Percentiles rank a stretch among this genome's conserved stretches.
Evolutionary conservation across 352 stramenopile genomes (phyloP).

Genomic region (Pseudoperonospora humuli): DNA sequence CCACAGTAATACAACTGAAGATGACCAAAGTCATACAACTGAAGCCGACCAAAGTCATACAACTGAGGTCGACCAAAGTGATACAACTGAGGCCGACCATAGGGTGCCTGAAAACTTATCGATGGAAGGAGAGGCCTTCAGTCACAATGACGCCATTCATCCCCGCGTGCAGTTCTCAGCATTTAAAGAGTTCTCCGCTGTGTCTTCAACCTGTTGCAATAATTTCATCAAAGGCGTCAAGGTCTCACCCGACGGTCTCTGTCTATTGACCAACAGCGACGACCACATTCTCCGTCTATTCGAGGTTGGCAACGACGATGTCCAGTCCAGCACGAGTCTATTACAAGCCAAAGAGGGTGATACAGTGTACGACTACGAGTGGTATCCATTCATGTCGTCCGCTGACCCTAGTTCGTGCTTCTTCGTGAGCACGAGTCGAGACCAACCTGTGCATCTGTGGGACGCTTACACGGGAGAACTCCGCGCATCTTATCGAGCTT

Average conservation of each 20-base stretch:
- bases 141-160: slow-evolving; percentile 10
- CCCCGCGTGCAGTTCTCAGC: slow-evolving; percentile 17
- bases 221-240: slow-evolving; percentile 77
- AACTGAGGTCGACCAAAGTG: no score
- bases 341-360: slow-evolving; percentile 69
- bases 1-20: no score
- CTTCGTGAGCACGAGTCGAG: slow-evolving; percentile 79
- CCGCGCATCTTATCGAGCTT: slow-evolving; percentile 73
- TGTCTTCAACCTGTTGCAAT: slow-evolving; percentile 20
- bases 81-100: no score
- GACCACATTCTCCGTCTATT: slow-evolving; percentile 78
- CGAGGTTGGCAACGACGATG: slow-evolving; percentile 30
- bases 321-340: slow-evolving; percentile 13
- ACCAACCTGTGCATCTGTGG: slow-evolving; percentile 89
- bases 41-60: no score
- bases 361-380: slow-evolving; percentile 81
- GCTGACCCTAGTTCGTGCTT: slow-evolving; percentile 65
- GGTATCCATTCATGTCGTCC: slow-evolving; percentile 86
- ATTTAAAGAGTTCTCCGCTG: slow-evolving; percentile 23
- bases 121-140: no score
- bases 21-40: no score
- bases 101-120: no score
- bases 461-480: slow-evolving; percentile 83
- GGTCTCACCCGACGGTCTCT: slow-evolving; percentile 76
- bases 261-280: slow-evolving; percentile 80